Base-by-base conservation (phyloP, 148 eudicot genomes). In the Silene latifolia region DNA sequence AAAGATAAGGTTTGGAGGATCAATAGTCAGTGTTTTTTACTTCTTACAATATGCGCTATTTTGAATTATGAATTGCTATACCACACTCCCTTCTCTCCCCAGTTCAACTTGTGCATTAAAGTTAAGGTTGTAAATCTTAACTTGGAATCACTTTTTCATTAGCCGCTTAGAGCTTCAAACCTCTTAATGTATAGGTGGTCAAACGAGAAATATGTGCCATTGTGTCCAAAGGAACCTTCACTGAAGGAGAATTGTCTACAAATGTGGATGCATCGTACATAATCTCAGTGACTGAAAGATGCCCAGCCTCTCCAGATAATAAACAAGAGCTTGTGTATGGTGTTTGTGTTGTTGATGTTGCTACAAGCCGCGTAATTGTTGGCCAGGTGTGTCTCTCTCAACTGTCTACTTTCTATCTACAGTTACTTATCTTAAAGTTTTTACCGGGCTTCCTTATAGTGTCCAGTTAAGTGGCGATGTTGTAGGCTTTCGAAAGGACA, bases 191-290 rank as follows among this genome's bases (percentile, higher is more conserved):
- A 1, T 80, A 95, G 99, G 99, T 95, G 83, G 97, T 95, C 64
- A 90, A 78, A 82, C 92, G 99, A 71, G 97, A 95, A 80, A 86
- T 95, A 84, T 95, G 99, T 85, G 96, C 92, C 59, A 88, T 95
- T 66, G 91, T 95, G 72, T 88, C 97, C 53, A 92, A 89, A 90
- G 99, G 99, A 71, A 95, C 99, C 18, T 76, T 95, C 82, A 95
- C 94, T 19, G 99, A 92, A 67, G 99, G 94, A 77, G 97, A 95
- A 86, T 83, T 90, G 77, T 89, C 89, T 54, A 77, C 86, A 8
- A 87, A 87, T 65, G 94, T 96, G 74, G 97, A 92, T 79, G 94
- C 99, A 81, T 92, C 99, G 72, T 95, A 92, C 82, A 44, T 95
- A 70, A 79, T 95, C 82, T 88, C 99, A 59, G 73, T 95, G 64